Evolutionary conservation across 1,284 basidiomycete species (phyloP), one percentile per base, ranked within the genome.

Genomic region (Kwoniella shivajii): DNA sequence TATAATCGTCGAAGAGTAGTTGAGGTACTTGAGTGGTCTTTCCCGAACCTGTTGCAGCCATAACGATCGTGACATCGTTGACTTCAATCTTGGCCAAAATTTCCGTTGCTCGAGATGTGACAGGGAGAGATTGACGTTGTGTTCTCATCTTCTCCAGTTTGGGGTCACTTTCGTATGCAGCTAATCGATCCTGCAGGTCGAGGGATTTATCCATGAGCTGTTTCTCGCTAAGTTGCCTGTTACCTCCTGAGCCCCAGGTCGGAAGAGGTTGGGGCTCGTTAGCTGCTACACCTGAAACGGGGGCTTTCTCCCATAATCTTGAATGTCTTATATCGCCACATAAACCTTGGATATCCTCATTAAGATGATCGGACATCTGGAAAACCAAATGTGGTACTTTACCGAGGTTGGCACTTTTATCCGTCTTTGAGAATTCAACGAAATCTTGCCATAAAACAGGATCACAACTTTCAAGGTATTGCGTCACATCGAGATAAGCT

Each of bases 21-120:
- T 97, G 94, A 2, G 94, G 94, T 36, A 97, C 85, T 74, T 98
- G 94, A 0, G 94, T 97, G 7, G 93, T 96, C 80, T 97, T 97
- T 9, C 94, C 94, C 0, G 92, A 96, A 41, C 94, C 93, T 1
- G 94, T 97, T 2, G 92, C 88, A 26, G 93, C 94, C 89, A 95
- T 92, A 65, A 89, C 87, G 60, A 98, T 89, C 10, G 89, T 92
- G 55, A 97, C 90, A 33, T 93, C 89, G 74, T 96, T 87, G 37
- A 85, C 79, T 38, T 83, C 80, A 65, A 97, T 86, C 61, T 89
- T 87, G 14, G 83, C 79, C 46, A 94, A 72, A 37, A 93, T 79
- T 9, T 88, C 83, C 2, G 82, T 80, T 7, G 87, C 82, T 58
- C 85, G 83, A 16, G 85, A 82, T 61, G 84, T 86, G 10, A 96